Evolutionary conservation across 331 rosid genomes (phyloP), one percentile per base, ranked within the genome.

Genomic region (Prunus yedoensis): DNA sequence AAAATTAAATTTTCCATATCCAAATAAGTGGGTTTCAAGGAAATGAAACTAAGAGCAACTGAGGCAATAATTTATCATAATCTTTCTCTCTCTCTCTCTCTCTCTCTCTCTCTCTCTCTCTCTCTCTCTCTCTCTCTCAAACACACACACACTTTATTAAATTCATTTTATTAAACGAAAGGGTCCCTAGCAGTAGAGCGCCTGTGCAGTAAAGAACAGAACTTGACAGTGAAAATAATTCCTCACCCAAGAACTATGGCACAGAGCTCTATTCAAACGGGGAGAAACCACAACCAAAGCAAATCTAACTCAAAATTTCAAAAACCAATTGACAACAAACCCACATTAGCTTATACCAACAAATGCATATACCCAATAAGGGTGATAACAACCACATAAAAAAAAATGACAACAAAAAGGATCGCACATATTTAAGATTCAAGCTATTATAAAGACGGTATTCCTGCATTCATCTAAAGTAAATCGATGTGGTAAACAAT

Each of bases 391-490:
- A 38, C 27, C 66, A 17, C 14, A 38, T 12, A n/a, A 11, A 13
- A 28, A 30, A 18, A 25, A 41, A n/a, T 12, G 12, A 30, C 57
- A 72, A 41, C 32, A 14, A 35, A 18, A 46, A 53, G 56, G 76
- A 74, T 80, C 83, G 50, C 49, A 68, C 12, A 15, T 15, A 61
- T 7, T 27, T 20, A 64, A 73, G 73, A 77, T 52, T 78, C 66
- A 30, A 61, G 53, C 57, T 28, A 60, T 43, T 12, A 68, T 20
- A 18, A 69, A 68, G 52, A 41, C 21, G 38, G 53, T 56, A 65
- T 43, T 64, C 49, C 23, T 62, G 18, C 77, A 46, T 73, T 67
- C 70, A 62, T 78, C 69, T 9, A 21, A 17, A 58, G 69, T 54
- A 78, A 78, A 27, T 79, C 66, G 41, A 70, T 12, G 3, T 9